Evolutionary conservation across 2,329 filamentous ascomycete species (phyloP).

Genomic region (Arthrobotrys conoides): DNA sequence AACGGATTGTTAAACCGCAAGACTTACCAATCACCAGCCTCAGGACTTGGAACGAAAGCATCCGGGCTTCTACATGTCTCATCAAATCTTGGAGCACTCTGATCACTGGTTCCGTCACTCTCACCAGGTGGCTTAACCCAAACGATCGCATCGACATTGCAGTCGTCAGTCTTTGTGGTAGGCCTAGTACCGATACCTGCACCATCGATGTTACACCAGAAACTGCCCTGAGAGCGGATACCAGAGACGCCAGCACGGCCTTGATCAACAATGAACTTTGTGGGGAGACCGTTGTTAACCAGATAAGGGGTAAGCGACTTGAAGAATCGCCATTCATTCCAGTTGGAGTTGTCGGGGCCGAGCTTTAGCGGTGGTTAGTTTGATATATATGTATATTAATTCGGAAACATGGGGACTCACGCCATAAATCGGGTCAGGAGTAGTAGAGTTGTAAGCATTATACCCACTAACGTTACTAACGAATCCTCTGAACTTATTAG

Average conservation of each 20-base stretch:
- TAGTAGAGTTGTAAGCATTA: slow-evolving; percentile 68
- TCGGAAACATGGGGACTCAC: slow-evolving; percentile 17
- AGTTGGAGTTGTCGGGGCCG: slow-evolving; percentile 70
- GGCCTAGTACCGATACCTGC: slow-evolving; percentile 78
- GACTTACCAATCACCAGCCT: slow-evolving; percentile 77
- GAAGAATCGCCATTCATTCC: slow-evolving; percentile 72
- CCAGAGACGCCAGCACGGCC: slow-evolving; percentile 62
- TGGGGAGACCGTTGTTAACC: slow-evolving; percentile 69
- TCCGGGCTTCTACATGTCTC: slow-evolving; percentile 71
- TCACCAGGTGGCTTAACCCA: slow-evolving; percentile 79
- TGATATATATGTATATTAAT: neutral
- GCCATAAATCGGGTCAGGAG: slow-evolving; percentile 64
- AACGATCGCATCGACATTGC: slow-evolving; percentile 76
- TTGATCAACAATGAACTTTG: slow-evolving; percentile 72
- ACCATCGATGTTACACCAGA: slow-evolving; percentile 78
- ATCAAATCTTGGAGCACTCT: slow-evolving; percentile 71
- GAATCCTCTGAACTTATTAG: slow-evolving; percentile 69
- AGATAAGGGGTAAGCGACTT: slow-evolving; percentile 71
- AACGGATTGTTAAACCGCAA: neutral
- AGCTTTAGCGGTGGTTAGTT: slow-evolving; percentile 67
- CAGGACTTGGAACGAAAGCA: slow-evolving; percentile 76
- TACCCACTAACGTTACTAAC: slow-evolving; percentile 75
- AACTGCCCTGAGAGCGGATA: slow-evolving; percentile 72
- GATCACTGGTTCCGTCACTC: slow-evolving; percentile 70
- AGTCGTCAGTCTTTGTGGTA: slow-evolving; percentile 74